These are phyloP conservation scores for Tinospora cordifolia DNA, from an alignment of 164 flowering plant genomes.

Conservation along the genomic window DNA sequence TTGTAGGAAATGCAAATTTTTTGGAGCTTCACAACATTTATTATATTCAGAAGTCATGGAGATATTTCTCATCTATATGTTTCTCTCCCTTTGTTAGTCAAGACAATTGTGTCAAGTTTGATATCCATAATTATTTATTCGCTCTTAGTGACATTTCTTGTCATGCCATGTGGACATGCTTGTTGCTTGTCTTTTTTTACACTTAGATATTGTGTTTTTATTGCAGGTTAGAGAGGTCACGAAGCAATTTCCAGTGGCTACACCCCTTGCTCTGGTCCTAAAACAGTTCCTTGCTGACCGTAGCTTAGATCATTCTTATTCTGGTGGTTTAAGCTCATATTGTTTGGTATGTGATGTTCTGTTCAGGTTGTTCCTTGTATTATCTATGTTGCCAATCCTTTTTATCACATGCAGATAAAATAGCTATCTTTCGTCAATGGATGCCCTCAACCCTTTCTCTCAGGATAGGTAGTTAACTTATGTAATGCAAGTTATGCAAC, in stretches of 20 bases:
- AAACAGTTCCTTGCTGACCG: constrained; percentile 94
- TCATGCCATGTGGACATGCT: not conserved
- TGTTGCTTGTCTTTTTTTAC: not conserved
- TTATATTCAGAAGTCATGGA: too few species aligned
- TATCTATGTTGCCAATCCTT: not conserved
- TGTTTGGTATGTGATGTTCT: constrained; percentile 57
- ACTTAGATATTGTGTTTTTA: not conserved
- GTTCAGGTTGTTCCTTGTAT: not conserved
- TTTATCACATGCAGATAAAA: too few species aligned
- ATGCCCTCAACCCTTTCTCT: too few species aligned
- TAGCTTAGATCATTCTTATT: constrained; percentile 90
- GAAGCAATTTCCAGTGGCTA: constrained; percentile 86
- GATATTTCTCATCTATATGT: too few species aligned
- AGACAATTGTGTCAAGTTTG: too few species aligned
- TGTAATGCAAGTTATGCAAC: too few species aligned
- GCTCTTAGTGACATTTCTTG: not conserved
- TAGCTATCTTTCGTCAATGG: not conserved
- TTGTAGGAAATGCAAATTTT: too few species aligned
- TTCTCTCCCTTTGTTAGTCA: too few species aligned
- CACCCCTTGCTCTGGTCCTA: constrained; percentile 85
- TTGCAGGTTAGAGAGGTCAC: constrained; percentile 80
- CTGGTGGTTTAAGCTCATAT: constrained; percentile 96
- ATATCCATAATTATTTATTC: too few species aligned
- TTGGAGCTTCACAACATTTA: too few species aligned
- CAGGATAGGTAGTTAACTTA: too few species aligned